Evolutionary conservation across 2,329 filamentous ascomycete species (phyloP).

Genomic region (Sodiomyces alkalinus): DNA sequence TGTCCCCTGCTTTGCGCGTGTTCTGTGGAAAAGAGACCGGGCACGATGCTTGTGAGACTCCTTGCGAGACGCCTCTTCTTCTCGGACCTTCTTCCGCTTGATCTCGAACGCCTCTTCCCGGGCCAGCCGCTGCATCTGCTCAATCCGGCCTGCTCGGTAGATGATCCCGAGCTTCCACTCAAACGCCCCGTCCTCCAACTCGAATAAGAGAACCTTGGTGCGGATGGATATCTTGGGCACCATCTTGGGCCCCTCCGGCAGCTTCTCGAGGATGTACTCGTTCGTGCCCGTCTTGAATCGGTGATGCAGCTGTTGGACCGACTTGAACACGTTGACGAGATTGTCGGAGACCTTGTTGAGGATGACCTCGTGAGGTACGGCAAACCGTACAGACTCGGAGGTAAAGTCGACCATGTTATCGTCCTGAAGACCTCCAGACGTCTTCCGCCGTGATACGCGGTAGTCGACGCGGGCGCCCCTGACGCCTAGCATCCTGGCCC

Average conservation of each 20-base stretch:
- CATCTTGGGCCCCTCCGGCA: conserved; percentile 69
- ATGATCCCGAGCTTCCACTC: conserved; percentile 96
- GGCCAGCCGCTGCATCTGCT: conserved; percentile 80
- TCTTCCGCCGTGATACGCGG: conserved; percentile 59
- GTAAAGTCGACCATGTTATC: conserved; percentile 75
- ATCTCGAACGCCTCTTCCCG: conserved; percentile 79
- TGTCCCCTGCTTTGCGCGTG: conserved; percentile 16
- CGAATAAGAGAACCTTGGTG: conserved; percentile 70
- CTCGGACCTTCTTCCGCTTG: conserved; percentile 72
- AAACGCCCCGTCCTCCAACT: conserved; percentile 90
- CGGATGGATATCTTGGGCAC: conserved; percentile 78
- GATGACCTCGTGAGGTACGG: conserved; percentile 80
- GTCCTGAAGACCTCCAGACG: conserved; percentile 41
- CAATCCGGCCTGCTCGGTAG: conserved; percentile 73
- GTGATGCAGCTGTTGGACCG: conserved; percentile 80
- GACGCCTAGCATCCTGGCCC: conserved; percentile 75
- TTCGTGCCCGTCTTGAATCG: conserved; percentile 78
- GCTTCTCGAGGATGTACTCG: conserved; percentile 76
- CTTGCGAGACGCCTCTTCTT: conserved; percentile 48
- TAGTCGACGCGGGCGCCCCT: conserved; percentile 71
- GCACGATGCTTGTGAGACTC: conserved; percentile 37
- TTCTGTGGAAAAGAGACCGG: conserved; percentile 30
- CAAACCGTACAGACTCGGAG: conserved; percentile 73
- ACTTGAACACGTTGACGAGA: conserved; percentile 73
- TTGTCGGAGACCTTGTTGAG: conserved; percentile 91